These are phyloP conservation scores for Pichia sp. DNA, from an alignment of 1,139 yeast species.

Conservation along the genomic window DNA sequence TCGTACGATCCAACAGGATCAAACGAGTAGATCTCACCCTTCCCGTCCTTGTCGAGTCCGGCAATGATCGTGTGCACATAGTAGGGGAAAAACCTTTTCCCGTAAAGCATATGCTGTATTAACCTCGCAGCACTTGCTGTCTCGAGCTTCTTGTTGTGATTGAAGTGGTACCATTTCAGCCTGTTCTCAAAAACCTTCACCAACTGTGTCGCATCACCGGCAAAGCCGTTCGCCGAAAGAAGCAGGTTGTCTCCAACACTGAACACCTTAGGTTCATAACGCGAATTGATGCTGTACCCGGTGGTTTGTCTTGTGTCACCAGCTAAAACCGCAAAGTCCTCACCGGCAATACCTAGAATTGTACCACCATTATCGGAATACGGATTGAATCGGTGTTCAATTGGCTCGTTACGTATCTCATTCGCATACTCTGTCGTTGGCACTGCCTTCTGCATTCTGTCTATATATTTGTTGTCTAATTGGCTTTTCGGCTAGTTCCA, in stretches of 20 bases:
- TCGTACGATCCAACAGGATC: conserved; percentile 98
- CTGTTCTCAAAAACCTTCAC: conserved; percentile 72
- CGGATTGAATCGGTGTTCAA: conserved; percentile 93
- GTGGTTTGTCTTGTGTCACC: conserved; percentile 97
- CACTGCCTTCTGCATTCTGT: conserved; percentile 22
- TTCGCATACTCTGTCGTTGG: conserved; percentile 34
- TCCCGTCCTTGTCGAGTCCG: conserved; percentile 91
- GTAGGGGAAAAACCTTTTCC: conserved; percentile 94
- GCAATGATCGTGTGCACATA: conserved; percentile 93
- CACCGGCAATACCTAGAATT: conserved; percentile 94
- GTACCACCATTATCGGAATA: conserved; percentile 98
- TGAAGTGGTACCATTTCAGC: conserved; percentile 91
- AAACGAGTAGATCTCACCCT: conserved; percentile 91
- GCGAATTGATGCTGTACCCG: conserved; percentile 88
- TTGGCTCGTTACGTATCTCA: conserved; percentile 44
- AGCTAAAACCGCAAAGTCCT: conserved; percentile 93
- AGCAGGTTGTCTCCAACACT: conserved; percentile 84
- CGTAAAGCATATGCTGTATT: conserved; percentile 84
- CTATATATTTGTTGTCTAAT: not conserved
- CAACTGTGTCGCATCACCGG: conserved; percentile 90
- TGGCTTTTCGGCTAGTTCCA: too few species aligned
- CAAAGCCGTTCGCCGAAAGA: conserved; percentile 92
- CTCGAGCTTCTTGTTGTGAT: conserved; percentile 62
- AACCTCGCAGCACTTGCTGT: conserved; percentile 81
- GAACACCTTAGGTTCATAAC: conserved; percentile 88